These are phyloP conservation scores for Corylus heterophylla DNA, from an alignment of 306 rosid species.

Conservation along the genomic window DNA sequence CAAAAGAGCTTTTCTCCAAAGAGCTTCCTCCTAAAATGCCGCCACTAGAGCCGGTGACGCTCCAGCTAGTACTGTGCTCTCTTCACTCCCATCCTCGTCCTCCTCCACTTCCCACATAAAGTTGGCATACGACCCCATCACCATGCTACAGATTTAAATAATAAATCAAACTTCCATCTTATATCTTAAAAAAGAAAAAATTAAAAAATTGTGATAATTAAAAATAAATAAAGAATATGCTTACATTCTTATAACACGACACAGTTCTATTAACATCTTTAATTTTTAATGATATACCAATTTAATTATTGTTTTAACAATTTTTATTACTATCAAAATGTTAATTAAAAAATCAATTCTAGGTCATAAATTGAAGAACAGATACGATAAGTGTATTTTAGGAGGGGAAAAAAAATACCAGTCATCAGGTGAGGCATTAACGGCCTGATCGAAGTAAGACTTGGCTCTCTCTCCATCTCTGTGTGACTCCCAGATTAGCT, in stretches of 20 bases:
- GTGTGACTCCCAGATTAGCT: constrained; percentile 72
- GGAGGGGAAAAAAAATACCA: constrained; percentile 36
- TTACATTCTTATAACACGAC: too few relatives aligned
- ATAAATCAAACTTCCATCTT: neutral
- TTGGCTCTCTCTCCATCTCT: constrained; percentile 62
- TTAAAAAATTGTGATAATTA: too few relatives aligned
- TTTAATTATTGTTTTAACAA: neutral
- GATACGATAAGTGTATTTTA: too few relatives aligned
- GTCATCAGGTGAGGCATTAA: constrained; percentile 59
- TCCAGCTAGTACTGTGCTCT: constrained; percentile 1
- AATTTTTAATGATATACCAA: too few relatives aligned
- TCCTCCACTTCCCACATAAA: constrained; percentile 76
- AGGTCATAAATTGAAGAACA: too few relatives aligned
- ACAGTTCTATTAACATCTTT: too few relatives aligned
- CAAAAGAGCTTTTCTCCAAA: neutral
- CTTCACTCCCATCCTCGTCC: constrained; percentile 29
- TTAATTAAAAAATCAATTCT: too few relatives aligned
- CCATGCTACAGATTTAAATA: constrained; percentile 39
- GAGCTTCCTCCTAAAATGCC: constrained; percentile 27
- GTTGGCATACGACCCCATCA: constrained; percentile 67
- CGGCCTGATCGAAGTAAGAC: constrained; percentile 71
- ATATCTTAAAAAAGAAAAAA: too few relatives aligned
- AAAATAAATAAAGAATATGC: too few relatives aligned
- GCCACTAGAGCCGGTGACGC: constrained; percentile 32
- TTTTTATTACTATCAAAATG: too few relatives aligned